These are phyloP conservation scores for Chionographis japonica DNA, from an alignment of 106 monocot genomes.

Conservation along the genomic window DNA sequence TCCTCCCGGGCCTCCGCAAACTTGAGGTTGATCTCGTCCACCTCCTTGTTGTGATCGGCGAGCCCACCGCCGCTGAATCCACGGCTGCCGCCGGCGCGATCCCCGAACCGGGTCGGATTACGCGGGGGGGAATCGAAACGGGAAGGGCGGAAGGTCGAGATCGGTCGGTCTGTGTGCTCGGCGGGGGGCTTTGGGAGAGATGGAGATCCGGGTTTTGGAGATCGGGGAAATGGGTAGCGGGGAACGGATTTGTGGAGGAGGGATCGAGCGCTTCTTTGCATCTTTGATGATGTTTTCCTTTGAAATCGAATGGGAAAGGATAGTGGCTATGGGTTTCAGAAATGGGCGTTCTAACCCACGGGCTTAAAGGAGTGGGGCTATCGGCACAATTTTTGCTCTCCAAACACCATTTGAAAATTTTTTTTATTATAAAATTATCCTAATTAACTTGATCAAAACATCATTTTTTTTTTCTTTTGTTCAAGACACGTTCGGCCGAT, in stretches of 20 bases:
- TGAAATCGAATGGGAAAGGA: too few relatives aligned
- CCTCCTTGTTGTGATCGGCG: constrained; percentile 46
- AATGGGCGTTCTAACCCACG: too few relatives aligned
- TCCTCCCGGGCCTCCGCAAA: constrained; percentile 98
- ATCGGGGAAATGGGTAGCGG: neutral
- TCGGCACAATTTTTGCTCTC: too few relatives aligned
- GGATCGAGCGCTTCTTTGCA: constrained; percentile 26
- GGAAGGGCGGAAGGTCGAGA: neutral
- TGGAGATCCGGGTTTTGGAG: neutral
- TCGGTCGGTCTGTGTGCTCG: neutral
- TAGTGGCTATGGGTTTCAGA: too few relatives aligned
- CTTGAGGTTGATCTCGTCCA: constrained; percentile 98
- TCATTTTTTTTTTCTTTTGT: too few relatives aligned
- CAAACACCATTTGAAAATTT: too few relatives aligned
- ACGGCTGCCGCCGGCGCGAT: constrained; percentile 3
- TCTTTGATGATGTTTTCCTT: neutral
- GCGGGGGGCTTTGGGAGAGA: neutral
- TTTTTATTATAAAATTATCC: too few relatives aligned
- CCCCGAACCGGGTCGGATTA: neutral
- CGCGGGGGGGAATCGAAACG: neutral
- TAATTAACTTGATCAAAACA: too few relatives aligned
- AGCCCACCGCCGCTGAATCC: constrained; percentile 12
- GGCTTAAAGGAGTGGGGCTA: too few relatives aligned
- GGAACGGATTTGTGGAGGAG: constrained; percentile 27
- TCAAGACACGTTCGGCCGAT: too few relatives aligned